Conservation (phyloP, 805 yeast species). For the Zygotorulaspora chibaensis region DNA sequence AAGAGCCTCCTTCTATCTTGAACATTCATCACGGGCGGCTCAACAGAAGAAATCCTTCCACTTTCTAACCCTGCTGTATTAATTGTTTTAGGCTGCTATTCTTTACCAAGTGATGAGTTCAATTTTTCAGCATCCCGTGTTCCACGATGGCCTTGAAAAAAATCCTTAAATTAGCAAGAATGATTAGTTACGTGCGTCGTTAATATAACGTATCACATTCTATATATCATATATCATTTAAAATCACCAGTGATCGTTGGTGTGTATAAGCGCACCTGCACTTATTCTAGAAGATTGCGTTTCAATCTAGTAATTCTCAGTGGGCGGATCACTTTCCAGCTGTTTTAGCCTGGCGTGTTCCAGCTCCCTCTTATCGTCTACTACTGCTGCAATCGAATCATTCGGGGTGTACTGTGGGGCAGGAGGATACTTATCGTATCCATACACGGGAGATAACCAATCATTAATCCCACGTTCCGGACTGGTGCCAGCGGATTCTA, state of each 20-base stretch:
- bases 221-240: neutral
- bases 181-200: neutral
- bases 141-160: neutral
- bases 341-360: slow-evolving; percentile 37
- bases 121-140: neutral
- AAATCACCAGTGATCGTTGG: neutral
- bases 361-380: slow-evolving; percentile 39
- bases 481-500: slow-evolving; percentile 6
- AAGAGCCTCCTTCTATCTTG: slow-evolving; percentile 79
- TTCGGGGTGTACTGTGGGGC: slow-evolving; percentile 26
- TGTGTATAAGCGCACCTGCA: neutral
- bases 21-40: slow-evolving; percentile 22
- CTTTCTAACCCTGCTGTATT: too few relatives aligned
- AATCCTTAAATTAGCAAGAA: neutral
- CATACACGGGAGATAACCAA: slow-evolving; percentile 17
- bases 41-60: neutral
- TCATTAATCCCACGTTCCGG: slow-evolving; percentile 6
- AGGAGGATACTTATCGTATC: slow-evolving; percentile 12
- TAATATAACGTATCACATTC: neutral
- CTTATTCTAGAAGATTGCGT: neutral
- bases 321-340: slow-evolving; percentile 43
- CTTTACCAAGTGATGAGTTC: neutral
- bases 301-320: slow-evolving; percentile 8
- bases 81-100: too few relatives aligned
- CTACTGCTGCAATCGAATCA: slow-evolving; percentile 6